These are phyloP conservation scores for Aspergillus bertholletiae DNA, from an alignment of 495 filamentous ascomycete genomes.

Conservation along the genomic window DNA sequence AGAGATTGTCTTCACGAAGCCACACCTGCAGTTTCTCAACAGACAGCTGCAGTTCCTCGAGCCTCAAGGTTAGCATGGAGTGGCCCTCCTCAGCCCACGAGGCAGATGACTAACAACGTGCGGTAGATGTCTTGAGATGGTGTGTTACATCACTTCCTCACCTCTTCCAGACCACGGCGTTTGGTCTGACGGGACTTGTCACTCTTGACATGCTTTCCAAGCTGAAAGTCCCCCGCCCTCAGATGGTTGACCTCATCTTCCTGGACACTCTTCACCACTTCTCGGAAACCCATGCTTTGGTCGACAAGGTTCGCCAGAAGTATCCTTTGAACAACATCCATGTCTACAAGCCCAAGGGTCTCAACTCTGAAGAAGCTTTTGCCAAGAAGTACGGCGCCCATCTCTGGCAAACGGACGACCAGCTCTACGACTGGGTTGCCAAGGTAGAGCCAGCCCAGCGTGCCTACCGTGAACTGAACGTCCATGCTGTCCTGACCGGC, in stretches of 20 bases:
- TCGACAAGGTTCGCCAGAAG: conserved; percentile 68
- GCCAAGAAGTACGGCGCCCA: conserved; percentile 73
- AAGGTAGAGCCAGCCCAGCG: conserved; percentile 97
- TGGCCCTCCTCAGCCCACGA: conserved; percentile 7
- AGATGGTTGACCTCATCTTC: conserved; percentile 85
- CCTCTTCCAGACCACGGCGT: conserved; percentile 96
- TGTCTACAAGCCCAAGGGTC: conserved; percentile 78
- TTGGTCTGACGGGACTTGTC: conserved; percentile 89
- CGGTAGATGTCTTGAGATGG: conserved; percentile 82
- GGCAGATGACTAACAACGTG: conserved; percentile 18
- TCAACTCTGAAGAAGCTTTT: conserved; percentile 69
- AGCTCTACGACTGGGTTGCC: conserved; percentile 93
- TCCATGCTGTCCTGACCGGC: conserved; percentile 92
- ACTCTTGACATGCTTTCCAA: conserved; percentile 95
- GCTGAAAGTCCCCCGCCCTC: conserved; percentile 63
- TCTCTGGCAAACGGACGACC: conserved; percentile 81
- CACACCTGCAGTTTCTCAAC: conserved; percentile 88
- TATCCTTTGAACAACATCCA: conserved; percentile 82
- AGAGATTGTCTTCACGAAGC: conserved; percentile 80
- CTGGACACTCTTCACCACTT: conserved; percentile 97
- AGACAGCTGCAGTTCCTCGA: conserved; percentile 78
- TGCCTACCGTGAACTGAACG: conserved; percentile 82
- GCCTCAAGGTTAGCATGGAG: conserved; percentile 54
- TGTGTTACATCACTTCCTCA: conserved; percentile 84
- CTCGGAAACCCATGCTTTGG: conserved; percentile 77